Evolutionary conservation across 768 basidiomycete genomes (phyloP).

Genomic region (Lactarius pseudohatsudake): DNA sequence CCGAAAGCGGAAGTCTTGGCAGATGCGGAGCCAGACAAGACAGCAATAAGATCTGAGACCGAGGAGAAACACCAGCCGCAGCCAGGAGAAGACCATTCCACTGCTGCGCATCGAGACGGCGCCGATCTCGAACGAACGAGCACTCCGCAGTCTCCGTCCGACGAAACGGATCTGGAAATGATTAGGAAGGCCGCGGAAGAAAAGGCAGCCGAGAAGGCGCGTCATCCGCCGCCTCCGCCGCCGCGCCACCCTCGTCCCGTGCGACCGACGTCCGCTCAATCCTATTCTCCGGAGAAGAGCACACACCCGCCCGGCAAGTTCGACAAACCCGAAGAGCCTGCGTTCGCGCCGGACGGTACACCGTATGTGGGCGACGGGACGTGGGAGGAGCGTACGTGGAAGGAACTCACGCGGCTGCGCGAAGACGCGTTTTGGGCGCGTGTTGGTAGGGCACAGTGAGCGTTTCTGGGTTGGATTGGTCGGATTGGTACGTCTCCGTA

Average conservation of each 20-base stretch:
- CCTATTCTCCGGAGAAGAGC: neutral
- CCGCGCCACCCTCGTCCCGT: constrained; percentile 22
- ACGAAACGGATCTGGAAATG: constrained; percentile 1
- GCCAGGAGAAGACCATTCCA: neutral
- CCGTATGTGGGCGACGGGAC: constrained; percentile 63
- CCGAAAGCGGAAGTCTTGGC: neutral
- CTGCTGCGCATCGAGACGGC: neutral
- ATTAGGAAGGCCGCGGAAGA: neutral
- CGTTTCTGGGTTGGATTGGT: neutral
- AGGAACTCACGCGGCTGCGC: constrained; percentile 66
- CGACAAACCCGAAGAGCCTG: constrained; percentile 13
- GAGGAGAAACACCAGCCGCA: neutral
- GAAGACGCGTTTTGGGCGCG: constrained; percentile 90
- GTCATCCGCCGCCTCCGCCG: constrained; percentile 20
- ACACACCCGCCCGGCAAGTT: neutral
- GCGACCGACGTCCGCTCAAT: constrained; percentile 5
- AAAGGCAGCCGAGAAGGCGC: neutral
- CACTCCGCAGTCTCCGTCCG: neutral
- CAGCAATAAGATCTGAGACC: neutral
- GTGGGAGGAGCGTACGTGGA: constrained; percentile 89
- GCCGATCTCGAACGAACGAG: neutral
- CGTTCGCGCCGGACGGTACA: constrained; percentile 37
- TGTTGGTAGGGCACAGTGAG: constrained; percentile 52
- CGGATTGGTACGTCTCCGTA: neutral
- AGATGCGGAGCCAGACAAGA: neutral